Base-by-base conservation (phyloP, 768 basidiomycete genomes). In the Chlorophyllum brunneum region DNA sequence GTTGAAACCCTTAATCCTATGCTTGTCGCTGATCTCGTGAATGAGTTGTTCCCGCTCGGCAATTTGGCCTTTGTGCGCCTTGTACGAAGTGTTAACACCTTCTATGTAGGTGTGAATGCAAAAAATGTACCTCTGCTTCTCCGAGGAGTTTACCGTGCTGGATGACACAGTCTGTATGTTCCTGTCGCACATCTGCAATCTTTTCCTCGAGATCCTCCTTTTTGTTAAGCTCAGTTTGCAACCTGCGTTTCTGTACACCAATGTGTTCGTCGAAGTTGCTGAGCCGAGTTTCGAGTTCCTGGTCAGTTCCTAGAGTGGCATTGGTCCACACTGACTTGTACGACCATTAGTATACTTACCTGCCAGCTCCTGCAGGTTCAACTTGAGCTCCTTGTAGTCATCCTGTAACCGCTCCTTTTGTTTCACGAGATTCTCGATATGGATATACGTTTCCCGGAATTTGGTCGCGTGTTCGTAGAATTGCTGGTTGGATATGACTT, bases 401-500 rank as follows among this genome's bases (percentile, higher is more conserved):
- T 70, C 67, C 58, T 86, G 74, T 48, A 82, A 71, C 42, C 80
- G 77, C n/a, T 71, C 63, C 61, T 85, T 86, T 60, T 78, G 80
- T 54, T 81, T 75, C 48, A 83, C 72, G 40, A 90, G 66, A 54
- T 72, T 76, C 50, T 87, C 82, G 18, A 85, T 79, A 59, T 81
- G 82, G 49, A 86, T 68, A 61, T 88, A 94, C 48, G 88, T 76
- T 66, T 97, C 90, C 52, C 91, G 80, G 64, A 98, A 97, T 62
- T 87, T 87, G 18, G 82, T 83, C 2, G 90, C 85, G 39, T 83
- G 78, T 44, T 95, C 88, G 60, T 91, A 85, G 65, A 94, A 94
- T 53, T 79, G 83, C 48, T 77, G 72, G 61, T 92, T 92, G n/a
- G 81, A 76, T 54, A 77, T 74, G 34, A 83, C 84, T 16, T 88